Conservation (phyloP, 805 yeast genomes). For the Candida mattraensis region DNA sequence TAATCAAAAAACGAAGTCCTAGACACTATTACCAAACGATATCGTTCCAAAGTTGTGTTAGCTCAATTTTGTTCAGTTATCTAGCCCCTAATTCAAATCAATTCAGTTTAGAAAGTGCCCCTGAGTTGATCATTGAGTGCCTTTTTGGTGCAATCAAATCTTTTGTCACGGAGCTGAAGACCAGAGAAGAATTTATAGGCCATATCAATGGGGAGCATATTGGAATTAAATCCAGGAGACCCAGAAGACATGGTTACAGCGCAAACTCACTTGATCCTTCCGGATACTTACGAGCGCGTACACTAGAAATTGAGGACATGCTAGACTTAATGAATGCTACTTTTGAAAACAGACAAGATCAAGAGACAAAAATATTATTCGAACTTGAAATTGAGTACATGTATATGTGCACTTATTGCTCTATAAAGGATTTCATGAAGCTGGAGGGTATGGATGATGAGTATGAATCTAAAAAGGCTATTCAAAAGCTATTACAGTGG, state of each 20-base stretch:
- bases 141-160: constrained; percentile 5
- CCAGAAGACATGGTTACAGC: constrained; percentile 4
- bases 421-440: constrained; percentile 10
- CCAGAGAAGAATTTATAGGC: constrained; percentile 5
- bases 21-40: constrained; percentile 6
- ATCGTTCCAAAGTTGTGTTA: constrained; percentile 7
- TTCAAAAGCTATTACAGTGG: constrained; percentile 8
- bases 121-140: constrained; percentile 5
- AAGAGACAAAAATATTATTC: constrained; percentile 3
- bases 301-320: constrained; percentile 10
- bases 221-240: constrained; percentile 2
- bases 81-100: constrained; percentile 1
- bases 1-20: constrained; percentile 7
- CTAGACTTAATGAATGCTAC: constrained; percentile 5
- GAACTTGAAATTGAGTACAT: constrained; percentile 10
- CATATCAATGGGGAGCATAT: background rate
- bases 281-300: constrained; percentile 4
- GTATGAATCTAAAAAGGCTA: constrained; percentile 9
- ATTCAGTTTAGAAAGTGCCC: constrained; percentile 1
- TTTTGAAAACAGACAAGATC: constrained; percentile 1
- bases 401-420: constrained; percentile 10
- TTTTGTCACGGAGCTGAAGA: constrained; percentile 7
- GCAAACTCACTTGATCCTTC: constrained; percentile 1
- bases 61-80: constrained; percentile 6
- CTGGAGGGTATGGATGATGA: constrained; percentile 13